Conservation (phyloP, 2,329 filamentous ascomycete genomes). For the Clonostachys rosea region DNA sequence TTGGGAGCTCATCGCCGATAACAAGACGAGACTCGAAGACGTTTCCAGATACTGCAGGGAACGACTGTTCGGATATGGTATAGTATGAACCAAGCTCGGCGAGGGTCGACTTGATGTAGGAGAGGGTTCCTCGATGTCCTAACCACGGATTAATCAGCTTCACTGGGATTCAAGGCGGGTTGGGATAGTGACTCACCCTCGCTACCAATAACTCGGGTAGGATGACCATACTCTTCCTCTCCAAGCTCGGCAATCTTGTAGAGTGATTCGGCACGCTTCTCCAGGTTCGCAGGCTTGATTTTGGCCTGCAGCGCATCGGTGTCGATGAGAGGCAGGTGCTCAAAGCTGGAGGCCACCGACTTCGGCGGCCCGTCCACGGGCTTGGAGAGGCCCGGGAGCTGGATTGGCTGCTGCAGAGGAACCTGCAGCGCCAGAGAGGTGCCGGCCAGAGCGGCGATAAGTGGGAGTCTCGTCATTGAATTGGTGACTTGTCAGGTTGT, state of each 20-base stretch:
- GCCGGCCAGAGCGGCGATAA: conserved; percentile 1
- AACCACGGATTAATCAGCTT: conserved; percentile 30
- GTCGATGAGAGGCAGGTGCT: conserved; percentile 35
- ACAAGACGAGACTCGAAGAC: conserved; percentile 55
- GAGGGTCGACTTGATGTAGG: neutral
- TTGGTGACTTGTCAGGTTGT: too few relatives aligned
- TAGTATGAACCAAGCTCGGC: conserved; percentile 56
- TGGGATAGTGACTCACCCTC: conserved; percentile 56
- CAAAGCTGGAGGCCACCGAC: neutral
- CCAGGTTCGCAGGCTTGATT: conserved; percentile 51
- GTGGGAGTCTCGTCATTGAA: too few relatives aligned
- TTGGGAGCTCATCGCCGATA: conserved; percentile 44
- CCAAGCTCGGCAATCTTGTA: conserved; percentile 57
- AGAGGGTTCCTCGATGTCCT: neutral
- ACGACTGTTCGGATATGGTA: conserved; percentile 56
- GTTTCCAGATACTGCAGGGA: conserved; percentile 56
- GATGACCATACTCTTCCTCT: conserved; percentile 58
- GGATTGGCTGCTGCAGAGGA: conserved; percentile 3
- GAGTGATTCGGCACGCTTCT: conserved; percentile 55
- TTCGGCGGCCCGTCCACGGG: neutral
- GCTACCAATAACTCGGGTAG: conserved; percentile 68
- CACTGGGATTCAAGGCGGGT: conserved; percentile 61
- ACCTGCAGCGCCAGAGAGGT: conserved; percentile 5
- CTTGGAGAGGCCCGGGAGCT: neutral
- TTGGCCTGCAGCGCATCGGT: conserved; percentile 49